Percentiles rank a stretch among this genome's conserved stretches.
phyloP scores from a whole-genome alignment of 2,329 filamentous ascomycete species.

The Thielaviopsis musarum region DNA sequence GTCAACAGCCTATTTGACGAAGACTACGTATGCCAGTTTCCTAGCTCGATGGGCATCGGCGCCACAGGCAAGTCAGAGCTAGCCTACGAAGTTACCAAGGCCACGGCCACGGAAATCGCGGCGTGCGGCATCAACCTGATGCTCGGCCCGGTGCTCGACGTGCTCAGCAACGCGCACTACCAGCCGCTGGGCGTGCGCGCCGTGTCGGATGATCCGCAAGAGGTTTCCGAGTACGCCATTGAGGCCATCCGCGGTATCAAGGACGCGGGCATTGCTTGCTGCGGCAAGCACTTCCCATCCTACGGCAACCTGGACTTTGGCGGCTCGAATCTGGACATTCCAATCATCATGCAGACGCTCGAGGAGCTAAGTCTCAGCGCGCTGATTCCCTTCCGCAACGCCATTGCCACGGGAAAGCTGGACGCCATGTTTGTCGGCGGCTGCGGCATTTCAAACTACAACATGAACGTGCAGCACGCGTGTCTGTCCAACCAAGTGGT shows the following conservation, averaged over 20 bases:
- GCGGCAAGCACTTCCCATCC: conserved; percentile 92
- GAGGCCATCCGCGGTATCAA: conserved; percentile 86
- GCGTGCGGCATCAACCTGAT: conserved; percentile 94
- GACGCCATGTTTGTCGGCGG: conserved; percentile 95
- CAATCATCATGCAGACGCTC: conserved; percentile 85
- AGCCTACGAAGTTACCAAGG: conserved; percentile 79
- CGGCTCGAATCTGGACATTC: conserved; percentile 78
- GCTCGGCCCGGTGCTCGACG: conserved; percentile 82
- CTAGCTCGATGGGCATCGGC: conserved; percentile 92
- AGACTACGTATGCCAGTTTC: conserved; percentile 89
- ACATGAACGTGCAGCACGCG: conserved; percentile 89
- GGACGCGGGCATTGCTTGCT: conserved; percentile 73
- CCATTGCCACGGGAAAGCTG: conserved; percentile 62
- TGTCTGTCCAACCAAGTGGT: conserved; percentile 88
- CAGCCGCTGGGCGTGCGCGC: conserved; percentile 83
- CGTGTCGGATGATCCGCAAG: conserved; percentile 81
- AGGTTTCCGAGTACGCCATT: conserved; percentile 83
- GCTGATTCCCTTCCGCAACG: conserved; percentile 78
- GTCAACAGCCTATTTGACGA: conserved; percentile 96
- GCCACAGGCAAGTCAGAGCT: conserved; percentile 74
- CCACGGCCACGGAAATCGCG: conserved; percentile 79
- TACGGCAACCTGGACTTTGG: conserved; percentile 92
- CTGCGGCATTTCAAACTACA: conserved; percentile 78
- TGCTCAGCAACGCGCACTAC: conserved; percentile 80
- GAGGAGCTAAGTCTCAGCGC: conserved; percentile 88